Evolutionary conservation across 805 yeast genomes (phyloP).

Genomic region (Saccharomyces jurei): DNA sequence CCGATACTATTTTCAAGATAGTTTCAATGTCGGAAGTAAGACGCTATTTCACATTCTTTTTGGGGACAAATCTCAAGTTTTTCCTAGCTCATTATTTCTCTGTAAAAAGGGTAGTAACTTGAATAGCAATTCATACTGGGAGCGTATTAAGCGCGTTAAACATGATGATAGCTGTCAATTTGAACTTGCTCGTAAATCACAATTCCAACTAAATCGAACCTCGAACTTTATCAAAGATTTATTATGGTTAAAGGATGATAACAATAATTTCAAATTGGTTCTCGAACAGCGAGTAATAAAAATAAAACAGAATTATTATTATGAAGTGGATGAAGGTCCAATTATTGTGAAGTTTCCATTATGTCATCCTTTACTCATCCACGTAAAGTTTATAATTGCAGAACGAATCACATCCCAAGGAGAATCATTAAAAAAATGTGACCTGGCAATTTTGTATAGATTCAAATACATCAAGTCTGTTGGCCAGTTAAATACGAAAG

Average conservation of each 20-base stretch:
- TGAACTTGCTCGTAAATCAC: slow-evolving; percentile 19
- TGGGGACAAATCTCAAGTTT: slow-evolving; percentile 64
- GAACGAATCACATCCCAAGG: slow-evolving; percentile 1
- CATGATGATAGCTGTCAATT: slow-evolving; percentile 2
- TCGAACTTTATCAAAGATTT: slow-evolving; percentile 14
- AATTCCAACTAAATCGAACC: slow-evolving; percentile 24
- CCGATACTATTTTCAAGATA: neutral
- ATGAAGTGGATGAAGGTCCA: slow-evolving; percentile 46
- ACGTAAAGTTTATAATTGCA: slow-evolving; percentile 20
- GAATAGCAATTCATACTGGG: slow-evolving; percentile 22
- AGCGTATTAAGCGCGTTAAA: slow-evolving; percentile 1
- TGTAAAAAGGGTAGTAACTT: slow-evolving; percentile 30
- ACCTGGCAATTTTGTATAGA: neutral
- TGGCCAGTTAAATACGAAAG: neutral
- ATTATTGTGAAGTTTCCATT: slow-evolving; percentile 41
- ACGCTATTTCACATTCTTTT: slow-evolving; percentile 71
- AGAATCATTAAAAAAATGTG: neutral
- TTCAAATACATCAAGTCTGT: neutral
- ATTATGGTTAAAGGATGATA: slow-evolving; percentile 6
- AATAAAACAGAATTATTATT: slow-evolving; percentile 45
- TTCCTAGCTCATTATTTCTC: slow-evolving; percentile 20
- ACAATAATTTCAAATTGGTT: slow-evolving; percentile 1
- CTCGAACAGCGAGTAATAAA: slow-evolving; percentile 43
- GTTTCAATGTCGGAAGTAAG: slow-evolving; percentile 50
- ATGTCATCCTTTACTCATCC: slow-evolving; percentile 34